Base-by-base conservation (phyloP, 768 basidiomycete species). In the Pholiota molesta region DNA sequence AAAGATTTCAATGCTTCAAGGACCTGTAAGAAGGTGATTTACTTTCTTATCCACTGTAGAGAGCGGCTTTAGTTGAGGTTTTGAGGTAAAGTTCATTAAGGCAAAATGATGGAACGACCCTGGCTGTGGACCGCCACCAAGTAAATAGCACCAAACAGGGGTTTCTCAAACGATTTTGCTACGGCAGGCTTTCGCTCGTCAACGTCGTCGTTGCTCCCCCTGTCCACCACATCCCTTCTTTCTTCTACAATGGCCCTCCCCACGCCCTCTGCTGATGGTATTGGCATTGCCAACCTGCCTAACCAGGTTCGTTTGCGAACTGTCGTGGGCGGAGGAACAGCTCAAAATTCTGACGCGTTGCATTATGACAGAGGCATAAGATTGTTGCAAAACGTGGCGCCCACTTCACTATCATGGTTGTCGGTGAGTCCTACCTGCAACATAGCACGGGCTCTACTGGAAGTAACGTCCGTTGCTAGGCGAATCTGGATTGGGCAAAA, bases 321-420 rank as follows among this genome's bases (percentile, higher is more conserved):
- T 5, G 28, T 13, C 35, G 52, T 23, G 47, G 56, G 8, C 40
- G 33, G 60, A 44, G 33, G 19, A 52, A 52, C 40, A 26, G 52
- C 52, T 9, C 33, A 51, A 37, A 16, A 53, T 44, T 61, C 64
- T 75, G 66, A 76, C 75, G 71, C 74, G 69, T 71, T 56, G 53
- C 57, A 62, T 65, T 70, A 59, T 68, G 62, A 49, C 74, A 98
- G 96, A 89, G 92, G 83, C 97, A 99, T 83, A 98, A 98, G 84
- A 99, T 99, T 74, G 95, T 99, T 65, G 96, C 95, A 65, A 97
- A 98, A 83, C 89, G 84, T 72, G 97, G 97, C 63, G 94, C 92
- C 7, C 96, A 98, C 80, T 98, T 98, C 80, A 99, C 97, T 61
- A 87, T 99, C 71, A 99, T 99, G 97, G 97, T 98, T 49, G 96